phyloP scores from a whole-genome alignment of 257 asterid genomes.

The Mentha longifolia region DNA sequence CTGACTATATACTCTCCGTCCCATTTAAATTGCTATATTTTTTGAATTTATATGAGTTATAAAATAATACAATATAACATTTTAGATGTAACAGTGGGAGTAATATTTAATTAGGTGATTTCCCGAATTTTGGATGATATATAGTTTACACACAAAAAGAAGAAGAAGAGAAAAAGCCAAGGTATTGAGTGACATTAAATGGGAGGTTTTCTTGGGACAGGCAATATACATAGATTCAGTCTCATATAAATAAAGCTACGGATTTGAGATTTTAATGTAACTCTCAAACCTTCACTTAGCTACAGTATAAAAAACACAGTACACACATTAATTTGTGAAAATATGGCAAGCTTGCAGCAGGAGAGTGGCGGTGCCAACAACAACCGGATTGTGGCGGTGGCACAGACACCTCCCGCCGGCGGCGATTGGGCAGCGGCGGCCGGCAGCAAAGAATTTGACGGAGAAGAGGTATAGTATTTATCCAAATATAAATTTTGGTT shows the following conservation, averaged over 20 bases:
- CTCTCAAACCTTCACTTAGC: not conserved
- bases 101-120: not conserved
- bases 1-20: too few relatives aligned
- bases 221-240: conserved; percentile 12
- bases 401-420: conserved; percentile 42
- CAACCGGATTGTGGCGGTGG: conserved; percentile 49
- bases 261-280: not conserved
- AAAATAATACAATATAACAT: too few relatives aligned
- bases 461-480: conserved; percentile 32
- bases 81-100: too few relatives aligned
- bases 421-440: conserved; percentile 16
- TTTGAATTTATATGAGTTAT: too few relatives aligned
- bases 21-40: too few relatives aligned
- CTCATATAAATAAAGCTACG: conserved; percentile 34
- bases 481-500: too few relatives aligned
- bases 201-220: conserved; percentile 15
- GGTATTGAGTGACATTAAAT: not conserved
- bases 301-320: not conserved
- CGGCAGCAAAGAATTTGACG: conserved; percentile 28
- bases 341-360: conserved; percentile 53
- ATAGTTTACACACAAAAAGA: not conserved
- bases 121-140: not conserved
- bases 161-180: not conserved
- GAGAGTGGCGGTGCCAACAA: conserved; percentile 41
- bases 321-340: not conserved